A percentile compares a stretch with the other conserved stretches of the same genome.
These are phyloP conservation scores for Ceratobasidium theobromae DNA, from an alignment of 1,284 basidiomycete genomes.

Conservation along the genomic window DNA sequence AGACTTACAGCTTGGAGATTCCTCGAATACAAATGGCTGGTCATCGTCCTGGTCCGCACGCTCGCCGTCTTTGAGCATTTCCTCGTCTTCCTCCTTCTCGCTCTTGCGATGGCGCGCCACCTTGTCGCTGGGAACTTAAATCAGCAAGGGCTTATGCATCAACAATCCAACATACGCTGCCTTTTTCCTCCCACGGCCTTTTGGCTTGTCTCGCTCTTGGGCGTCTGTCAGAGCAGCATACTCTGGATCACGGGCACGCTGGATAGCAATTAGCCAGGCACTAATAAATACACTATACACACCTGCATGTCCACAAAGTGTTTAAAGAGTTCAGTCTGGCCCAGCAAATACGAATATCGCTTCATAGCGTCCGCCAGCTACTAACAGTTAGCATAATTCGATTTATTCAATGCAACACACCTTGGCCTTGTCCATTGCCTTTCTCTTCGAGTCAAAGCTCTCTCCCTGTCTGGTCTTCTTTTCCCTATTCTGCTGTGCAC, in stretches of 20 bases:
- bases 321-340: constrained; percentile 93
- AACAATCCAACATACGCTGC: constrained; percentile 55
- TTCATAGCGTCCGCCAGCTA: constrained; percentile 93
- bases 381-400: constrained; percentile 22
- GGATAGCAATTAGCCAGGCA: neutral
- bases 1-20: constrained; percentile 81
- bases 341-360: constrained; percentile 90
- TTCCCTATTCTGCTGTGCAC: constrained; percentile 48
- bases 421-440: constrained; percentile 83
- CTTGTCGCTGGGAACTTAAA: constrained; percentile 56
- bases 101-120: constrained; percentile 88
- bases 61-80: constrained; percentile 85
- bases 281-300: constrained; percentile 33
- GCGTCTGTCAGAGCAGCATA: constrained; percentile 87
- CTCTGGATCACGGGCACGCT: constrained; percentile 90
- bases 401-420: constrained; percentile 44
- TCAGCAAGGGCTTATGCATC: constrained; percentile 16
- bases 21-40: constrained; percentile 88
- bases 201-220: constrained; percentile 67
- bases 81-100: constrained; percentile 98
- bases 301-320: constrained; percentile 96
- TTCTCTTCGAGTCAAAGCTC: constrained; percentile 63
- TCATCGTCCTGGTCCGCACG: constrained; percentile 78
- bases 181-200: constrained; percentile 79
- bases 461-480: constrained; percentile 66